These are phyloP conservation scores for Trichoderma hamatum DNA, from an alignment of 2,329 filamentous ascomycete genomes.

Conservation along the genomic window DNA sequence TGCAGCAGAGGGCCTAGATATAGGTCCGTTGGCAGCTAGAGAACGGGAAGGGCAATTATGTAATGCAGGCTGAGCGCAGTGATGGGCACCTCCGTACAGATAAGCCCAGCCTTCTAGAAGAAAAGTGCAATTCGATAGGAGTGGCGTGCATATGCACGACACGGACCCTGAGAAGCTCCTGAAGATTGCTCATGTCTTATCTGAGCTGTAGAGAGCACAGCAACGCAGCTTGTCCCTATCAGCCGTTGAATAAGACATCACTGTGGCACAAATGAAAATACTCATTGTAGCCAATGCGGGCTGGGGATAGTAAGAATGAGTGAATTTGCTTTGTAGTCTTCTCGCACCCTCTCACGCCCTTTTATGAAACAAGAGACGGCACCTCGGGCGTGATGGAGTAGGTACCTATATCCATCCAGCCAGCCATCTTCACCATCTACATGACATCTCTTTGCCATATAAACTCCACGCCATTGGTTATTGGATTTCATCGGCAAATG, in stretches of 20 bases:
- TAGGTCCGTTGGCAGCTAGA: neutral
- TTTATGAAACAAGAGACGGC: neutral
- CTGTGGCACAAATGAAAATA: neutral
- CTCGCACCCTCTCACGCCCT: neutral
- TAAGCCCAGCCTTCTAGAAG: neutral
- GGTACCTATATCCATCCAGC: neutral
- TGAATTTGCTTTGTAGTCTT: neutral
- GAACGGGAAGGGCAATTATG: neutral
- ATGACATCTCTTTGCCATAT: neutral
- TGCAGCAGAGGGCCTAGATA: neutral
- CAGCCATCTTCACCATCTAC: neutral
- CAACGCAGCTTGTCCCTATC: neutral
- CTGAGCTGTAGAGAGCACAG: neutral
- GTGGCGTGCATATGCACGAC: neutral
- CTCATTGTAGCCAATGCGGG: neutral
- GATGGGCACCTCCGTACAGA: neutral
- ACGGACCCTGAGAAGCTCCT: neutral
- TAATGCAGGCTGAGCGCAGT: neutral
- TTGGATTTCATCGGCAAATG: neutral
- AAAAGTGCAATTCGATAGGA: neutral
- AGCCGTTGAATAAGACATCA: neutral
- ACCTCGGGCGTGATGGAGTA: neutral
- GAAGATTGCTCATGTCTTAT: neutral
- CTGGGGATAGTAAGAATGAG: neutral
- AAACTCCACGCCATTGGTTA: neutral